Percentiles rank a stretch among this genome's conserved stretches.
phyloP scores from a whole-genome alignment of 805 yeast species.

The Saturnispora saitoi region DNA sequence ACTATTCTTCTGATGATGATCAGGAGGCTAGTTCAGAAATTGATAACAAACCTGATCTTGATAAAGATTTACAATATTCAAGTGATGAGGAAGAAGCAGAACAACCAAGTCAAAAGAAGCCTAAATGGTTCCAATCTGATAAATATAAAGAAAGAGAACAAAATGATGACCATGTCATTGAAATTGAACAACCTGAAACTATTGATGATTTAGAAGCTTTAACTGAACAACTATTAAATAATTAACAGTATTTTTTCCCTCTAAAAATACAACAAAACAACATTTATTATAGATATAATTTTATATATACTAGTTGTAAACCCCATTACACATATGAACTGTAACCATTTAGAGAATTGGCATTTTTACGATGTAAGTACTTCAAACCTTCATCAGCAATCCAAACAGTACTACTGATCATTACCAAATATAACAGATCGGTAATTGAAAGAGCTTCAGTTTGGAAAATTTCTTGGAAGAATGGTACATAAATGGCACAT shows the following conservation, averaged over 20 bases:
- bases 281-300: background rate
- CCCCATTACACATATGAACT: slow-evolving; percentile 22
- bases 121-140: slow-evolving; percentile 41
- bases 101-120: slow-evolving; percentile 27
- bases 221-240: slow-evolving; percentile 31
- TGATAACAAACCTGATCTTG: slow-evolving; percentile 15
- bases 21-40: slow-evolving; percentile 12
- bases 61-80: slow-evolving; percentile 8
- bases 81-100: slow-evolving; percentile 26
- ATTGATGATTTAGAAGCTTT: slow-evolving; percentile 90
- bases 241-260: background rate
- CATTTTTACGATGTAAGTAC: slow-evolving; percentile 26
- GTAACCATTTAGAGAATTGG: slow-evolving; percentile 18
- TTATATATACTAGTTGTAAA: background rate
- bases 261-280: background rate
- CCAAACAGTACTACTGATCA: slow-evolving; percentile 72
- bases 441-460: slow-evolving; percentile 77
- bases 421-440: slow-evolving; percentile 57
- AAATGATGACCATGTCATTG: slow-evolving; percentile 39
- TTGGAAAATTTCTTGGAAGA: slow-evolving; percentile 86
- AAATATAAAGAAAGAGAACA: slow-evolving; percentile 18
- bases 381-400: slow-evolving; percentile 80
- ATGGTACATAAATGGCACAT: slow-evolving; percentile 88
- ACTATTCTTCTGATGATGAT: slow-evolving; percentile 26
- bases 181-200: slow-evolving; percentile 81